phyloP scores from a whole-genome alignment of 2,329 filamentous ascomycete species.

The Microdochium nivale region DNA sequence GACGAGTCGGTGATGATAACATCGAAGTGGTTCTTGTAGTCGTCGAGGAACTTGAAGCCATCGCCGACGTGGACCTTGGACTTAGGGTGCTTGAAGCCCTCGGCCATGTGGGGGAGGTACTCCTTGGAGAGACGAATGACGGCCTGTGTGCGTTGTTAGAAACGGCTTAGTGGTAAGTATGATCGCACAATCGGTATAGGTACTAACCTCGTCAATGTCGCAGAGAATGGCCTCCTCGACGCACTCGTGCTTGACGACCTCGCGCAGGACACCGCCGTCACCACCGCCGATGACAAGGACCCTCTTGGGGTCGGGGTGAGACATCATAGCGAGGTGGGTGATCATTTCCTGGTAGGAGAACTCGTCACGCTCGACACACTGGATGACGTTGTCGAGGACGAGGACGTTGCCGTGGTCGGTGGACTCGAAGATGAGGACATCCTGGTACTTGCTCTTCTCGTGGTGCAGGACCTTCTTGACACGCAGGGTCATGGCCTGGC shows the following conservation, averaged over 20 bases:
- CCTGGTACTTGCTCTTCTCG: constrained; percentile 99
- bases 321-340: constrained; percentile 95
- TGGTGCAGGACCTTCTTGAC: constrained; percentile 98
- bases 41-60: constrained; percentile 96
- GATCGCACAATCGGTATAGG: constrained; percentile 39
- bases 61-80: constrained; percentile 89
- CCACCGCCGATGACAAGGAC: constrained; percentile 97
- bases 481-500: constrained; percentile 96
- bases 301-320: constrained; percentile 96
- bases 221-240: constrained; percentile 95
- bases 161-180: background rate
- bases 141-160: too few relatives aligned
- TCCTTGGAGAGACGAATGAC: constrained; percentile 98
- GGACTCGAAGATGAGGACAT: constrained; percentile 97
- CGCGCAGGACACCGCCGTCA: constrained; percentile 93
- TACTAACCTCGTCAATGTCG: constrained; percentile 84
- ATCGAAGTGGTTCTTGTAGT: constrained; percentile 96
- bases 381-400: constrained; percentile 97
- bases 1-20: constrained; percentile 99
- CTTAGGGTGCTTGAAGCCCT: constrained; percentile 89
- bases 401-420: constrained; percentile 94
- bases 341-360: constrained; percentile 99
- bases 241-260: constrained; percentile 97
- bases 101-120: constrained; percentile 90
- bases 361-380: constrained; percentile 97